These are phyloP conservation scores for Amanita rubescens DNA, from an alignment of 768 basidiomycete genomes.

Conservation along the genomic window DNA sequence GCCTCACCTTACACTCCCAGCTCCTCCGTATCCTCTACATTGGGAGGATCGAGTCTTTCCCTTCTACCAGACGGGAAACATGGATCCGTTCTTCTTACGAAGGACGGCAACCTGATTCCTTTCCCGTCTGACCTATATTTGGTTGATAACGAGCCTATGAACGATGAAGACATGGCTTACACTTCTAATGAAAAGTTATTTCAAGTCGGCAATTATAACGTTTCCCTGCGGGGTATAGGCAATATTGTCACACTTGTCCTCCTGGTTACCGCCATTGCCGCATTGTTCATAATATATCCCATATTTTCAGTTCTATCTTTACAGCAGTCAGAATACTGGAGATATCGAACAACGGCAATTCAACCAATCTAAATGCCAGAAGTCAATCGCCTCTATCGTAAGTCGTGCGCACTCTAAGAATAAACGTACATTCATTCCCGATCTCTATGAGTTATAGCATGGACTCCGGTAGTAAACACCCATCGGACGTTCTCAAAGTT, in stretches of 20 bases:
- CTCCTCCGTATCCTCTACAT: slow-evolving; percentile 15
- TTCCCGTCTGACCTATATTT: slow-evolving; percentile 55
- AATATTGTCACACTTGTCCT: slow-evolving; percentile 62
- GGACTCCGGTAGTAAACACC: too few relatives aligned
- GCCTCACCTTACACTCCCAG: neutral
- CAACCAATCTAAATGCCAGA: neutral
- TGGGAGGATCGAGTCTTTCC: slow-evolving; percentile 22
- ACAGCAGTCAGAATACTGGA: slow-evolving; percentile 27
- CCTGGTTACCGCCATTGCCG: slow-evolving; percentile 49
- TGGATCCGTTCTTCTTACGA: slow-evolving; percentile 11
- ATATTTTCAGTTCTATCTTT: slow-evolving; percentile 37
- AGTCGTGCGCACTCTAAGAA: too few relatives aligned
- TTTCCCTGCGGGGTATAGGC: slow-evolving; percentile 30
- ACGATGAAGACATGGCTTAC: slow-evolving; percentile 51
- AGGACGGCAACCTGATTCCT: slow-evolving; percentile 38
- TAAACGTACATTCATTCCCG: too few relatives aligned
- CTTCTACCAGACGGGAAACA: slow-evolving; percentile 27
- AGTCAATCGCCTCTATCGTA: too few relatives aligned
- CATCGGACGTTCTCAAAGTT: too few relatives aligned
- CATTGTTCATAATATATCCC: slow-evolving; percentile 75
- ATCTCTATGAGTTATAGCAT: too few relatives aligned
- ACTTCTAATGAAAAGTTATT: slow-evolving; percentile 29
- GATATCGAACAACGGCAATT: neutral
- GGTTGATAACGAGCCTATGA: slow-evolving; percentile 25
- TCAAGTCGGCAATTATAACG: slow-evolving; percentile 10